Conservation (phyloP, 2,329 filamentous ascomycete genomes). For the Pseudogymnoascus sp. region DNA sequence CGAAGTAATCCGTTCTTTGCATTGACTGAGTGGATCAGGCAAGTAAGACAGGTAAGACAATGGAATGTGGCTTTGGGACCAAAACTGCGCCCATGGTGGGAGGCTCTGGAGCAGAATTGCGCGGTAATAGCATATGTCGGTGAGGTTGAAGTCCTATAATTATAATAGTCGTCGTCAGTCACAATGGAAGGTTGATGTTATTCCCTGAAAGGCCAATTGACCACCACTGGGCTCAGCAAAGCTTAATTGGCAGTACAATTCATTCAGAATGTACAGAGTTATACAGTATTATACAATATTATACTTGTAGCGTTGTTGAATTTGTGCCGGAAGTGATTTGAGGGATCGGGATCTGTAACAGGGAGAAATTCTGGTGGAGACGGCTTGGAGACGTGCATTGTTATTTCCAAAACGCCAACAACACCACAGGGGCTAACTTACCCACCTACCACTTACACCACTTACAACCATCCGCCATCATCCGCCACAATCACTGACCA, state of each 20-base stretch:
- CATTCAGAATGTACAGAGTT: background rate
- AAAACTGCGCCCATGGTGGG: background rate
- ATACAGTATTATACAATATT: background rate
- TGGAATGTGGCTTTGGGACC: background rate
- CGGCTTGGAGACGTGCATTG: background rate
- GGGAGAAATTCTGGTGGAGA: background rate
- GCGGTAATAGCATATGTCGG: background rate
- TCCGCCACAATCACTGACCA: background rate
- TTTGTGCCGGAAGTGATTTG: background rate
- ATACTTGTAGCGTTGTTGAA: background rate
- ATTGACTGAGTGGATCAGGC: background rate
- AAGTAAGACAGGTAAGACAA: background rate
- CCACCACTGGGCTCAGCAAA: background rate
- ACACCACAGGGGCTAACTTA: background rate
- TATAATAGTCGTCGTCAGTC: background rate
- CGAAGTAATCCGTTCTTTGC: background rate
- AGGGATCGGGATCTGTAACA: background rate
- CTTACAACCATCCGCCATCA: background rate
- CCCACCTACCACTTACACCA: background rate
- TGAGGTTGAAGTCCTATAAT: background rate
- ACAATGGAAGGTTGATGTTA: background rate
- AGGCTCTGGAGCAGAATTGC: background rate
- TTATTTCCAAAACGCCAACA: background rate
- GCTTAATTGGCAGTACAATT: background rate
- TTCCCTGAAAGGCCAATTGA: background rate